Conservation (phyloP, 495 filamentous ascomycete genomes). For the Daldinia vernicosa region DNA sequence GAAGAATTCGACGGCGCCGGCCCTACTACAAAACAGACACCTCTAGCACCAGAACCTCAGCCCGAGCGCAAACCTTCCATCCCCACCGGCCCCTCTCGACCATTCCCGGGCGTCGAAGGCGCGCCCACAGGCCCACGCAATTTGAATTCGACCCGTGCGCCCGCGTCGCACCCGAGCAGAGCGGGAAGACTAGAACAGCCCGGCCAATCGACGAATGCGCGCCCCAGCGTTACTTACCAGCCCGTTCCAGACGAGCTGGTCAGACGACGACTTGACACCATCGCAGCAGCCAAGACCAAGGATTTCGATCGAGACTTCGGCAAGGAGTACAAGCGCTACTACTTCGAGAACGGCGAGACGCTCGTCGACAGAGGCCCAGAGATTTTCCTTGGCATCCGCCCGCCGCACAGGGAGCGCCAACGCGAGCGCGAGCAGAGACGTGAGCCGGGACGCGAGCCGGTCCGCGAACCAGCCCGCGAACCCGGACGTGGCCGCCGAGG, state of each 20-base stretch:
- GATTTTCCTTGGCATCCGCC: conserved; percentile 65
- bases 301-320: conserved; percentile 58
- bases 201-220: conserved; percentile 40
- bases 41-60: conserved; percentile 24
- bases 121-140: conserved; percentile 55
- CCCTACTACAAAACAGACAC: conserved; percentile 23
- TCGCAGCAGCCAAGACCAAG: conserved; percentile 64
- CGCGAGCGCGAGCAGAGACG: conserved; percentile 26
- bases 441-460: conserved; percentile 1
- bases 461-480: conserved; percentile 20
- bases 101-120: conserved; percentile 50
- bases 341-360: conserved; percentile 74
- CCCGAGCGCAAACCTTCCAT: conserved; percentile 42
- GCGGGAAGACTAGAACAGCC: conserved; percentile 23
- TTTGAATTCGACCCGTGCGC: conserved; percentile 25
- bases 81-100: conserved; percentile 54
- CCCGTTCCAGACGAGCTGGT: conserved; percentile 64
- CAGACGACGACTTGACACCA: conserved; percentile 70
- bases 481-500: conserved; percentile 39
- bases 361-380: conserved; percentile 83
- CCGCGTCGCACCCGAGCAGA: conserved; percentile 24
- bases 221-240: conserved; percentile 53
- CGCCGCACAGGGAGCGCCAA: conserved; percentile 55
- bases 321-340: conserved; percentile 75
- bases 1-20: conserved; percentile 49